These are phyloP conservation scores for Saccharomycopsis fibuligera DNA, from an alignment of 805 yeast species.

Conservation along the genomic window DNA sequence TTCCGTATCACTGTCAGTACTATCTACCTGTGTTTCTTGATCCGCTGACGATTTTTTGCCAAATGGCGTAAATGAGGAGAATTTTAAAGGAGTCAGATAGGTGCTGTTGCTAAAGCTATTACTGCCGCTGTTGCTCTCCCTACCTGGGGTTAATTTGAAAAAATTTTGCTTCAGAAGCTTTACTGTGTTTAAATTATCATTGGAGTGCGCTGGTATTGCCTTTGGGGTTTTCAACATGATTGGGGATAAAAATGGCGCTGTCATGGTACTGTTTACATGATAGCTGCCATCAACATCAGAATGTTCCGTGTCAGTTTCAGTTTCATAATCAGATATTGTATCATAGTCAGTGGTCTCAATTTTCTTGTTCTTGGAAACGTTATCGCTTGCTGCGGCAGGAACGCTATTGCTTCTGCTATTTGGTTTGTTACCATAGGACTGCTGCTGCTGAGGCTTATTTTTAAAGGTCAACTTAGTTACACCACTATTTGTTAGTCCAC, in stretches of 20 bases:
- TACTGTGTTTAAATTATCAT: not conserved
- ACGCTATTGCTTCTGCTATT: no score
- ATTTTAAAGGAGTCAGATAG: not conserved
- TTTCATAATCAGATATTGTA: slow-evolving; percentile 12
- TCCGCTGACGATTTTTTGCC: not conserved
- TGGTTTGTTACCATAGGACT: no score
- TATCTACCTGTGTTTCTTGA: not conserved
- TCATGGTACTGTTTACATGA: not conserved
- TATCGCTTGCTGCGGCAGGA: no score
- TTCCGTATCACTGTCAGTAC: not conserved
- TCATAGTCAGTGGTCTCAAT: slow-evolving; percentile 1
- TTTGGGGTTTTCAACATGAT: slow-evolving; percentile 2
- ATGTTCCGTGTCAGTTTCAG: slow-evolving; percentile 8
- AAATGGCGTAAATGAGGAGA: not conserved
- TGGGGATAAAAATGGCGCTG: not conserved
- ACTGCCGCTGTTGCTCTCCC: not conserved
- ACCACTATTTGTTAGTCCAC: no score
- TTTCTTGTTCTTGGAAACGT: not conserved
- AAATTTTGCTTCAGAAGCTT: not conserved
- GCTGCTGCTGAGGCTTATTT: no score
- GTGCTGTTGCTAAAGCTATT: no score
- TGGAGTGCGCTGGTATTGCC: not conserved
- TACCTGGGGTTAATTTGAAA: slow-evolving; percentile 3
- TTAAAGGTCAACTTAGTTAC: not conserved
- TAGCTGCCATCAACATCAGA: not conserved